Evolutionary conservation across 78 protist genomes (phyloP), one percentile per base, ranked within the genome.

Genomic region (Blattamonas nauphoetae): DNA sequence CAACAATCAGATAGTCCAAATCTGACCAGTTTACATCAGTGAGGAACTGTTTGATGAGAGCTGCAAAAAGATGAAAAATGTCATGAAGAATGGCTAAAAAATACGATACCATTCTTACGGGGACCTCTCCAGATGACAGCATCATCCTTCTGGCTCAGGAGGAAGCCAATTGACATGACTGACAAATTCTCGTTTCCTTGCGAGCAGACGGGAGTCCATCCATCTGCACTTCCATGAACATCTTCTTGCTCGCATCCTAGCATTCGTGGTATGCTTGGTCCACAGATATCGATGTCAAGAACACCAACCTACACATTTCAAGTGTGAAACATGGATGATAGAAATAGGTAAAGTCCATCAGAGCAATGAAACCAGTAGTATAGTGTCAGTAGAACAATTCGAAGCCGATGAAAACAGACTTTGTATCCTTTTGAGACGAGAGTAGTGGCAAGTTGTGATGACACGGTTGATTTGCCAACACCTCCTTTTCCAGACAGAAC

Each of bases 51-150:
- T 95, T 93, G 92, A 98, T 96, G 84, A 98, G 78, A 0, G 93
- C 97, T 93, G 32, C n/a, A 55, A 55, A 64, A 85, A 3, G 42
- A 1, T 38, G 6, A 21, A 79, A 79, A 21, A 5, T 38, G 83
- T 86, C 1, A 33, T 2, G 34, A 85, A 87, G 38, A n/a, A n/a
- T n/a, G n/a, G 55, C 45, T 3, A 44, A 35, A 85, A 5, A 35
- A 3, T 55, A 1, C 84, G 36, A 11, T 2, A 85, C 90, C 96
- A 84, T 92, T 95, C 93, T 97, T 98, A 33, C 95, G 91, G 35
- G 98, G 98, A 1, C 99, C 99, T 45, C 99, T 63, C 98, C 98
- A 98, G 84, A 98, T 96, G 1, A 98, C 98, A 0, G 99, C 99
- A 2, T 91, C 97, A 36, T 96, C 92, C 6, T 91, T 89, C 42